Evolutionary conservation across 768 basidiomycete species (phyloP).

Genomic region (Albatrellus ellisii): DNA sequence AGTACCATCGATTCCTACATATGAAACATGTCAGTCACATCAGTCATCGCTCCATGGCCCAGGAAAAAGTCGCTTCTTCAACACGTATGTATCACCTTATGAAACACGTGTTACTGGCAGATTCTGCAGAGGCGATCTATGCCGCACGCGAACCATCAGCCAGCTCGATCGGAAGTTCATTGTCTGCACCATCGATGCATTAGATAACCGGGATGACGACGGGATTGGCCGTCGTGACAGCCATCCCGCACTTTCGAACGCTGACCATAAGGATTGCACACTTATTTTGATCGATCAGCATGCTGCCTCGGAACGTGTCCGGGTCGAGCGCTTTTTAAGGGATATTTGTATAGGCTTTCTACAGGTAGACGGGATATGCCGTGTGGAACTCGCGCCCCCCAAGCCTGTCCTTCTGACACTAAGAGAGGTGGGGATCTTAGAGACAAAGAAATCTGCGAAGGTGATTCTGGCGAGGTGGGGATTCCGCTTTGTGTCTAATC

Average conservation of each 20-base stretch:
- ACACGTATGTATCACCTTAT: not conserved
- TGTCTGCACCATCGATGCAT: constrained; percentile 43
- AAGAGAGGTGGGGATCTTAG: constrained; percentile 44
- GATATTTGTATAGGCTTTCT: constrained; percentile 64
- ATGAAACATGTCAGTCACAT: not conserved
- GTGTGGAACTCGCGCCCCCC: constrained; percentile 36
- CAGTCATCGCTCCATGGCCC: not conserved
- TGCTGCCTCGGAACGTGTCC: constrained; percentile 92
- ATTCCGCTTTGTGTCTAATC: constrained; percentile 33
- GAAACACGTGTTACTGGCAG: constrained; percentile 1
- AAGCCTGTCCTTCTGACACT: constrained; percentile 51
- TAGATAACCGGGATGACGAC: constrained; percentile 12
- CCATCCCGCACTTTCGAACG: constrained; percentile 9
- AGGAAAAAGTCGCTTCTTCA: not conserved
- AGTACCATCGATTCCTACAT: not conserved
- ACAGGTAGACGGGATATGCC: constrained; percentile 22
- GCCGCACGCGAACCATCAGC: constrained; percentile 45
- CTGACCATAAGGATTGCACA: constrained; percentile 11
- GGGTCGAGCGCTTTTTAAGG: constrained; percentile 74
- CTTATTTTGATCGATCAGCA: constrained; percentile 92
- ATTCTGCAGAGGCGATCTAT: constrained; percentile 43
- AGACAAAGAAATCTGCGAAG: constrained; percentile 26
- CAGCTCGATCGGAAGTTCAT: constrained; percentile 93
- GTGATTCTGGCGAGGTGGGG: constrained; percentile 58
- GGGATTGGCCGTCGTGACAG: constrained; percentile 1